These are phyloP conservation scores for Mediolabrus comicus DNA, from an alignment of 108 stramenopile species.

Conservation along the genomic window DNA sequence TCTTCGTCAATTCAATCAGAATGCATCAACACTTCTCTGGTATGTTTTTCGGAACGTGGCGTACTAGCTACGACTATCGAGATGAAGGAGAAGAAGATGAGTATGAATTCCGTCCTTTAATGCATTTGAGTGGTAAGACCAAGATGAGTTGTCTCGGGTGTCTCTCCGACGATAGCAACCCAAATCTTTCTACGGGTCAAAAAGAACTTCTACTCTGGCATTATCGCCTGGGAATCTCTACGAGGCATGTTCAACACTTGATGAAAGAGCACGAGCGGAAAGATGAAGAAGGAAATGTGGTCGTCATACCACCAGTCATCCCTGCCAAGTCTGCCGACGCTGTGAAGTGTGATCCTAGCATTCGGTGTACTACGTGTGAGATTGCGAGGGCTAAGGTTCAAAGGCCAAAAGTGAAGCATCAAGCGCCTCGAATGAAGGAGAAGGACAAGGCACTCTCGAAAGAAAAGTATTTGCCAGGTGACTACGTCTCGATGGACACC, in stretches of 20 bases:
- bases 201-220: constrained; percentile 37
- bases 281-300: background rate
- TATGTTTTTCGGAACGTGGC: background rate
- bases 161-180: constrained; percentile 7
- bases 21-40: background rate
- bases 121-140: background rate
- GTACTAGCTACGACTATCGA: background rate
- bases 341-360: background rate
- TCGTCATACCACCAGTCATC: background rate
- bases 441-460: background rate
- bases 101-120: background rate
- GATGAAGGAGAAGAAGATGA: background rate
- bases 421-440: background rate
- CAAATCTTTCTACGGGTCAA: constrained; percentile 25
- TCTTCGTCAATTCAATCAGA: background rate
- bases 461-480: background rate
- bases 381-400: background rate
- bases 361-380: background rate
- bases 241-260: background rate
- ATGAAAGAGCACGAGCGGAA: background rate
- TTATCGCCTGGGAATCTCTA: background rate
- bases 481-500: background rate
- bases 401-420: background rate
- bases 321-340: background rate
- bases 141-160: too few species aligned